Conservation (phyloP, 2,329 filamentous ascomycete genomes). For the Neopestalotiopsis clavispora region DNA sequence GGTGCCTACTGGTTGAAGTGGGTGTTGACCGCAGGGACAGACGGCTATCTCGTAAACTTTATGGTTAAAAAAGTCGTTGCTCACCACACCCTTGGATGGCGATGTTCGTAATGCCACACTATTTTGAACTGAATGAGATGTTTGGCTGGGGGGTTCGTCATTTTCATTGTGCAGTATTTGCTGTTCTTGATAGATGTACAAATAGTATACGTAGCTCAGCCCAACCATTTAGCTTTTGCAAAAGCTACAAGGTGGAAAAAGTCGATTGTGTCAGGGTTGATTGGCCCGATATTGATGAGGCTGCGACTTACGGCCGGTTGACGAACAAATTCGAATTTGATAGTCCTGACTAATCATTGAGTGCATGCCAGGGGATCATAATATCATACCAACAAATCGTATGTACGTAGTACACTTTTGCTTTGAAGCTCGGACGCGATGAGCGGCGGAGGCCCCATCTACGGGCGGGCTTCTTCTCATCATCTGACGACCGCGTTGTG, state of each 20-base stretch:
- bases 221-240: too few relatives aligned
- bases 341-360: neutral
- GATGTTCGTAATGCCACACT: neutral
- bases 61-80: neutral
- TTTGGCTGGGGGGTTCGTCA: neutral
- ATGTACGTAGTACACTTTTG: neutral
- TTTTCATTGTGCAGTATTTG: too few relatives aligned
- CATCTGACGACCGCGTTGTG: slow-evolving; percentile 7
- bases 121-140: neutral
- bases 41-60: neutral
- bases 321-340: neutral
- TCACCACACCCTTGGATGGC: neutral
- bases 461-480: neutral
- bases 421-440: neutral
- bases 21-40: neutral
- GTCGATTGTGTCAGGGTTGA: too few relatives aligned
- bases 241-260: too few relatives aligned
- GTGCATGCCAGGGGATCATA: neutral
- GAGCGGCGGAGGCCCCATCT: neutral
- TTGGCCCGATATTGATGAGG: neutral
- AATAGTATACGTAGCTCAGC: too few relatives aligned
- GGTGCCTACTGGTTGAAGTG: neutral
- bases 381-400: too few relatives aligned
- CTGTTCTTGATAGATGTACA: too few relatives aligned
- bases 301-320: neutral